Evolutionary conservation across 805 yeast species (phyloP).

Genomic region (Lachancea fermentati): DNA sequence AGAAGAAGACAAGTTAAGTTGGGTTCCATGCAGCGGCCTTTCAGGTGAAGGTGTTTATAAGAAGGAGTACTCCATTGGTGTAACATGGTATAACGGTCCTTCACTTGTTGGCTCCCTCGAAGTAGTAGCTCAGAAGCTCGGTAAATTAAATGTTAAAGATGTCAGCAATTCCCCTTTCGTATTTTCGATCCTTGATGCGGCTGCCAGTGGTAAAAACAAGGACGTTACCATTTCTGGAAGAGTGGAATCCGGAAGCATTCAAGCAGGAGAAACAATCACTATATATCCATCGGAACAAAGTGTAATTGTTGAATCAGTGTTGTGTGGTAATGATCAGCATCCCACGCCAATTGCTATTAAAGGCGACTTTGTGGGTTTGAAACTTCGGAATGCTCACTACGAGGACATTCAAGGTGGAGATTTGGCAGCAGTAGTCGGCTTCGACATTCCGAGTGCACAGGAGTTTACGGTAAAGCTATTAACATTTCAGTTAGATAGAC

Average conservation of each 20-base stretch:
- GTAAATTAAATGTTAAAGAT: conserved; percentile 14
- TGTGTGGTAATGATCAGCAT: conserved; percentile 19
- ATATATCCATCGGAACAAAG: conserved; percentile 47
- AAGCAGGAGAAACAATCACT: conserved; percentile 61
- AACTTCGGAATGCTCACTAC: conserved; percentile 29
- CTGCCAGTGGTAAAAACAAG: conserved; percentile 42
- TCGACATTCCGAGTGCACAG: conserved; percentile 42
- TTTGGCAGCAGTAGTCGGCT: conserved; percentile 46
- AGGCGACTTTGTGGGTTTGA: conserved; percentile 51
- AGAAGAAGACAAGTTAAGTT: conserved; percentile 66
- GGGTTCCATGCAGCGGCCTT: conserved; percentile 93
- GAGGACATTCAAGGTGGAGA: conserved; percentile 61
- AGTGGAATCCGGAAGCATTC: conserved; percentile 60
- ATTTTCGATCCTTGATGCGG: conserved; percentile 60
- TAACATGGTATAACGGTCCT: conserved; percentile 92
- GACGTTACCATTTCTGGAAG: conserved; percentile 58
- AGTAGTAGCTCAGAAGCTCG: conserved; percentile 18
- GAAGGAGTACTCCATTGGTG: conserved; percentile 51
- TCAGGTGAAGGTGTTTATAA: conserved; percentile 94
- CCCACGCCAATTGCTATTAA: conserved; percentile 37
- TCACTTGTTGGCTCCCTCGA: conserved; percentile 82
- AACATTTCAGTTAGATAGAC: conserved; percentile 63
- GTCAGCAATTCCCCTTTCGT: conserved; percentile 42
- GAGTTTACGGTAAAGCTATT: conserved; percentile 51
- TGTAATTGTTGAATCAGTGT: conserved; percentile 35